Base-by-base conservation (phyloP, 768 basidiomycete genomes). In the Cystoderma amianthinum region DNA sequence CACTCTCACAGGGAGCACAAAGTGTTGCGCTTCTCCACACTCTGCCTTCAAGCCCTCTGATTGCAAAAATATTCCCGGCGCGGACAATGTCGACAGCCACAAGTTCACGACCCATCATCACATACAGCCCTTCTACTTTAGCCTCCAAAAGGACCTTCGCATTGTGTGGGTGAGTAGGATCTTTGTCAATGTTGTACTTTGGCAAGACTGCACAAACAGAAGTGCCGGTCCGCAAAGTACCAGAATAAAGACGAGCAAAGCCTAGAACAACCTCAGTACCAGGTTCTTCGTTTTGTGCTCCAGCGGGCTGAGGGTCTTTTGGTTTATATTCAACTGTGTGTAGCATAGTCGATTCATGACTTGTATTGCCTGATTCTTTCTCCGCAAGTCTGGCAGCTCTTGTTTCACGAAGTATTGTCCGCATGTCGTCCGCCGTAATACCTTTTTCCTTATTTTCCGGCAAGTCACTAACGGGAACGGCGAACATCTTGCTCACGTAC, bases 401-500 rank as follows among this genome's bases (percentile, higher is more conserved):
- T 1, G 71, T 67, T 30, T 77, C 81, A 47, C 68, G 68, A 1
- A 82, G 85, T 44, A 72, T 70, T 7, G 65, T 63, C 15, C 87
- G 72, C 78, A 94, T 80, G 53, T 95, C 87, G 24, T 94, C 91
- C 0, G 87, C 85, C 0, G 85, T 89, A 36, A 89, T 52, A 13
- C 74, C 67, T 50, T 71, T 82, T 54, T 79, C 79, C 62, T 88
- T 90, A 60, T 86, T 82, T 55, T 93, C 87, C 0, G 95, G 95
- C 17, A 99, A 65, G 36, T 93, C 85, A 42, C 76, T 76, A 16
- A 60, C 64, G n/a, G 80, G 64, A 0, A 97, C 84, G 1, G 93
- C 92, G 54, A 98, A 97, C 95, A 98, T 99, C 61, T 98, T 99
- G 72, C 90, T 95, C 36, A 97, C 86, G 60, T 93, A 96, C 4